Evolutionary conservation across 1,284 basidiomycete species (phyloP).

Genomic region (Somion occarium): DNA sequence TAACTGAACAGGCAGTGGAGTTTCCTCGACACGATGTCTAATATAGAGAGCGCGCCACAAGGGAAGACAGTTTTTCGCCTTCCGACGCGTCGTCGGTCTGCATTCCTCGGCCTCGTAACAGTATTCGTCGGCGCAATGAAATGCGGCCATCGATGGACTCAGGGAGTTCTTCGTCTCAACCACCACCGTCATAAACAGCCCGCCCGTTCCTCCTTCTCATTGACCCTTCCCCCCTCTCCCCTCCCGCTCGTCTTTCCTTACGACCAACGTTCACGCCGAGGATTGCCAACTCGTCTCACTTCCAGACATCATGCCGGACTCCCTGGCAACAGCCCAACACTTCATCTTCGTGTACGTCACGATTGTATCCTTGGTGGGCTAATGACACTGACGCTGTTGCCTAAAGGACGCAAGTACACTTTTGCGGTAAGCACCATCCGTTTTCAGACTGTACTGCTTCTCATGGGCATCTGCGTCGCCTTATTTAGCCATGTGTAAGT

Average conservation of each 20-base stretch:
- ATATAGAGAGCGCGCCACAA: no score
- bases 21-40: background rate
- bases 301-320: conserved; percentile 32
- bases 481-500: conserved; percentile 68
- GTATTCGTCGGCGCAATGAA: conserved; percentile 1
- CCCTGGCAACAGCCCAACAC: conserved; percentile 37
- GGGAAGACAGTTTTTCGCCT: background rate
- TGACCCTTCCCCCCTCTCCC: conserved; percentile 5
- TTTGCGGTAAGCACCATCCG: conserved; percentile 59
- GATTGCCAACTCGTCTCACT: background rate
- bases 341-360: conserved; percentile 47
- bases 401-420: conserved; percentile 67
- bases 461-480: conserved; percentile 4
- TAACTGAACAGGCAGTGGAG: background rate
- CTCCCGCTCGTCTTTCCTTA: conserved; percentile 3
- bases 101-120: background rate
- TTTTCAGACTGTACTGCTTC: conserved; percentile 8
- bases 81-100: background rate
- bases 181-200: conserved; percentile 9
- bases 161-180: background rate
- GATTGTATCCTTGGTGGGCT: conserved; percentile 27
- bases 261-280: background rate
- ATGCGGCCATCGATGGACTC: background rate
- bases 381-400: conserved; percentile 6
- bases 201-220: conserved; percentile 7